Percentiles rank a stretch among this genome's conserved stretches.
These are phyloP conservation scores for Trametes villosa DNA, from an alignment of 768 basidiomycete genomes.

Conservation along the genomic window DNA sequence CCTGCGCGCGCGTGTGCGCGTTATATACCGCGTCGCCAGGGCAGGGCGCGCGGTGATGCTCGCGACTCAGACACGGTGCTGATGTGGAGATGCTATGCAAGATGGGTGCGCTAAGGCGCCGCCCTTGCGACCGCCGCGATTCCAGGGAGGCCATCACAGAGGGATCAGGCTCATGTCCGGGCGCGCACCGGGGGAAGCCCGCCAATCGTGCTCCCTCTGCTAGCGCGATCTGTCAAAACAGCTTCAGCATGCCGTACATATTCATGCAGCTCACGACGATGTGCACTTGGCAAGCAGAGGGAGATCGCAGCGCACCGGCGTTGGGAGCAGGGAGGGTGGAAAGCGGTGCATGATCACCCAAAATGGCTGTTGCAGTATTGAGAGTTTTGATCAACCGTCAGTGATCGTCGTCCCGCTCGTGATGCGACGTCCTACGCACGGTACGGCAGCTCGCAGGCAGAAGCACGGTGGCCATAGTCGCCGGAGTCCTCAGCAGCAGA, in stretches of 20 bases:
- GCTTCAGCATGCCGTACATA: no score
- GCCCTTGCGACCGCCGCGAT: background rate
- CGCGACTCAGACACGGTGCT: constrained; percentile 3
- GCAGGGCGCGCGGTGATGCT: background rate
- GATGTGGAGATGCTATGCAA: constrained; percentile 14
- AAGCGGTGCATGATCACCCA: background rate
- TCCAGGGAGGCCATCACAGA: background rate
- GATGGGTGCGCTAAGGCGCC: background rate
- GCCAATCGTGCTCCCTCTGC: no score
- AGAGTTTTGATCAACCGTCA: background rate
- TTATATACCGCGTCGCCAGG: constrained; percentile 24
- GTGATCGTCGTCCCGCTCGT: background rate
- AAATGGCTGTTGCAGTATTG: background rate
- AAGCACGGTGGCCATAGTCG: background rate
- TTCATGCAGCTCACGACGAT: no score
- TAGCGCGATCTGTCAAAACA: no score
- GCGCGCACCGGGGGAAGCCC: no score
- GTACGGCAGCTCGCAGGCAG: background rate
- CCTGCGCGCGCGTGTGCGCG: background rate
- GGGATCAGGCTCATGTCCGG: no score
- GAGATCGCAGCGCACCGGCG: background rate
- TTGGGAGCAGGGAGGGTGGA: background rate
- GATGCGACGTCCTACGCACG: background rate
- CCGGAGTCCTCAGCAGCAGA: background rate
- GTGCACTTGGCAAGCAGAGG: background rate